Evolutionary conservation across 345 rosid species (phyloP), one percentile per base, ranked within the genome.

Genomic region (Gossypium thurberi): DNA sequence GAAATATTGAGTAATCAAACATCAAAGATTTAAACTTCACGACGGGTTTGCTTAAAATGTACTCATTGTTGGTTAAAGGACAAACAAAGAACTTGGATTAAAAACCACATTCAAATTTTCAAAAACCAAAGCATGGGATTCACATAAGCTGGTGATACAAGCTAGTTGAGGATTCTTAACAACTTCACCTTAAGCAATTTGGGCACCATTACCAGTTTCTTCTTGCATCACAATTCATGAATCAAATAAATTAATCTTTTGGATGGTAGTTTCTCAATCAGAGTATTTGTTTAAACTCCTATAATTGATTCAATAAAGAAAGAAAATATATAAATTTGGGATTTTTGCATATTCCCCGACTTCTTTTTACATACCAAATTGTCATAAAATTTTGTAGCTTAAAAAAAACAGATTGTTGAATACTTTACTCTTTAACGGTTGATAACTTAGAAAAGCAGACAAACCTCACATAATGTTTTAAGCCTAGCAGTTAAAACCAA

Each of bases 81-180:
- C 25, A 63, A 63, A n/a, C 15, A 40, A 63, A 63, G 9, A 40
- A 40, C 8, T 4, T n/a, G 26, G 46, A 63, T 63, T 40, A 63
- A 18, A 63, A 63, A 10, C 23, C 26, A 37, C 15, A n/a, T 37
- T 9, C 3, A 1, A 8, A 63, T 17, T 62, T 62, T 10, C 21
- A n/a, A 62, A 62, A 62, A 62, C 66, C 44, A 37, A 40, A 62
- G 47, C 68, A 63, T 40, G 23, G 48, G 50, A 63, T 62, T 40
- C 20, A 40, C 21, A 63, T 40, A 63, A 63, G 26, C n/a, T 17
- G 67, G 23, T 37, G 47, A 62, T 3, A 62, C 13, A n/a, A 37
- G 44, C 47, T 33, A 62, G 20, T 62, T 37, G 23, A 33, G 65
- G 46, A 40, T 7, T 40, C 68, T 63, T 62, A 18, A 62, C 20